Percentiles rank a stretch among this genome's conserved stretches.
Conservation (phyloP, 306 rosid species). For the Glycine soja region DNA sequence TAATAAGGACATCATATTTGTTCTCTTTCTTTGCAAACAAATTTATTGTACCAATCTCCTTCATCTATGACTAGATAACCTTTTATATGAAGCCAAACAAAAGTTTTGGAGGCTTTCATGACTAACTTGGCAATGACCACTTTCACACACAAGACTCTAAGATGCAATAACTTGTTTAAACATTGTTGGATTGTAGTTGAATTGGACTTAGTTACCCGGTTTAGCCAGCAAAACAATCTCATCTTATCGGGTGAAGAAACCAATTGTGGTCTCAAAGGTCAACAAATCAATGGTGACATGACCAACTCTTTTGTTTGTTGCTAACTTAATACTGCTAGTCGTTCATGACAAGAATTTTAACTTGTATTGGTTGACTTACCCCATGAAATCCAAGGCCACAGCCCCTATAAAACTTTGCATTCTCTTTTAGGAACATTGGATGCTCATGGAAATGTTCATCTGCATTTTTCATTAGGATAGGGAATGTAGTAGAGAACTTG, state of each 20-base stretch:
- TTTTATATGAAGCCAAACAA: neutral
- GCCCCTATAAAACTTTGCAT: conserved; percentile 3
- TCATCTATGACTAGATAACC: neutral
- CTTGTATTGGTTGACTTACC: conserved; percentile 1
- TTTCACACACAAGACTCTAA: neutral
- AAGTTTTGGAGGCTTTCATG: neutral
- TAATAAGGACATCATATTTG: neutral
- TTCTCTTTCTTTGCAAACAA: conserved; percentile 9
- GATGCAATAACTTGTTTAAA: neutral
- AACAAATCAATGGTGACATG: conserved; percentile 26
- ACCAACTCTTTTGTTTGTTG: neutral
- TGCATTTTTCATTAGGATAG: neutral
- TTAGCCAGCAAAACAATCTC: neutral
- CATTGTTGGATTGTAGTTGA: conserved; percentile 27
- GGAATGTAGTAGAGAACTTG: neutral
- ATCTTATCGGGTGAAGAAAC: neutral
- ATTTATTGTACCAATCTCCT: neutral
- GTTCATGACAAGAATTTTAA: conserved; percentile 15
- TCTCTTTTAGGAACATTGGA: neutral
- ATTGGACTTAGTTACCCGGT: neutral
- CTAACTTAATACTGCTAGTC: neutral
- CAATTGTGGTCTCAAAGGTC: neutral
- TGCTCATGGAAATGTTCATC: neutral
- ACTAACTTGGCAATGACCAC: too few species aligned
- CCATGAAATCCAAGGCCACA: neutral